Percentiles rank a stretch among this genome's conserved stretches.
Conservation (phyloP, 2,329 filamentous ascomycete genomes). For the Nothophaeocryptopus gaeumannii region DNA sequence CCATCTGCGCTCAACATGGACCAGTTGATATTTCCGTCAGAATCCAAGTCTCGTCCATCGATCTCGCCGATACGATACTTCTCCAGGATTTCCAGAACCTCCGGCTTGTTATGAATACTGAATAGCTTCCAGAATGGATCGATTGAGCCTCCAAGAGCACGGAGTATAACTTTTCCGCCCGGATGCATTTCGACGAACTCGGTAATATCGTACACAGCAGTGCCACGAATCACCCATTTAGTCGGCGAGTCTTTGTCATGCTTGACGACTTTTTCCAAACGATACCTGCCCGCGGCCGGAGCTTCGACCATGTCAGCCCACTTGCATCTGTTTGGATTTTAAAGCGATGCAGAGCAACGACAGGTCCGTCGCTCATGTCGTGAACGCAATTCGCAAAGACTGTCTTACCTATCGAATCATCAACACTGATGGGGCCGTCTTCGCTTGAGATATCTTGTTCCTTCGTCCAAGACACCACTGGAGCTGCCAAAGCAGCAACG, state of each 20-base stretch:
- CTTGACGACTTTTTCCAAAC: conserved; percentile 32
- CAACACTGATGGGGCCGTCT: conserved; percentile 1
- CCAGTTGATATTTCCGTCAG: conserved; percentile 46
- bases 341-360: too few relatives aligned
- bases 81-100: conserved; percentile 62
- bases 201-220: conserved; percentile 68
- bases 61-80: conserved; percentile 63
- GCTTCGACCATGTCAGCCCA: neutral
- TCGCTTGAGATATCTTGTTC: conserved; percentile 1
- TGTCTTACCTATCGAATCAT: neutral
- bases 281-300: conserved; percentile 9
- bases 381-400: neutral
- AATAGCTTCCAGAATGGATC: conserved; percentile 71
- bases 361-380: too few relatives aligned
- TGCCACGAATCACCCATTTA: conserved; percentile 64
- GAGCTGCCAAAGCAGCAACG: conserved; percentile 22
- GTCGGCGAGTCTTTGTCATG: conserved; percentile 44
- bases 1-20: conserved; percentile 6
- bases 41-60: conserved; percentile 56
- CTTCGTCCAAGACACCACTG: conserved; percentile 16
- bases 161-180: conserved; percentile 65
- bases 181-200: conserved; percentile 66
- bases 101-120: conserved; percentile 63
- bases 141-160: conserved; percentile 62
- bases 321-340: too few relatives aligned